Conservation (phyloP, 768 basidiomycete species). For the Suillus hirtellus region DNA sequence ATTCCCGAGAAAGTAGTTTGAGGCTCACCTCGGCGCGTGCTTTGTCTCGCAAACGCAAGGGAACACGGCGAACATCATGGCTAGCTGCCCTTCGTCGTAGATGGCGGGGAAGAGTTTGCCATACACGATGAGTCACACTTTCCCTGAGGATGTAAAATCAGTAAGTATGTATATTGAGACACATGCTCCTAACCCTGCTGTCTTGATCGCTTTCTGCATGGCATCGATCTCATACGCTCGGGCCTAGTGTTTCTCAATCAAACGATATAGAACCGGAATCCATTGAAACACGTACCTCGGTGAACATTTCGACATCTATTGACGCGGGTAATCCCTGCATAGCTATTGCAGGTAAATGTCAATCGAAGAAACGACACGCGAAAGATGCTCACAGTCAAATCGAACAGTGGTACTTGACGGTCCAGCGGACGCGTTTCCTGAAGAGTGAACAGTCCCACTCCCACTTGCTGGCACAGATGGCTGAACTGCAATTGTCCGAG, state of each 20-base stretch:
- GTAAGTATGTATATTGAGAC: background rate
- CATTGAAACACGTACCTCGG: constrained; percentile 53
- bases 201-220: constrained; percentile 86
- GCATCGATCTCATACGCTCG: constrained; percentile 87
- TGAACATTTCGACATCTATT: constrained; percentile 87
- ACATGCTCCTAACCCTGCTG: constrained; percentile 54
- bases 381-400: constrained; percentile 41
- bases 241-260: constrained; percentile 48
- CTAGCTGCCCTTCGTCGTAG: constrained; percentile 91
- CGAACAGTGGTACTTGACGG: constrained; percentile 40
- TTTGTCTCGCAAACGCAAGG: constrained; percentile 76
- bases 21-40: constrained; percentile 75
- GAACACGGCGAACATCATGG: constrained; percentile 91
- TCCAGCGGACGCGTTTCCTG: constrained; percentile 35
- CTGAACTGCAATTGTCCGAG: constrained; percentile 72
- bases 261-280: background rate
- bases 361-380: background rate
- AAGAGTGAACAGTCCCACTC: constrained; percentile 11
- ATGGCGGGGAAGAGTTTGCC: constrained; percentile 92
- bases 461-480: constrained; percentile 18
- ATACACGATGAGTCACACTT: constrained; percentile 76
- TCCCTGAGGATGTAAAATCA: constrained; percentile 41
- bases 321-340: constrained; percentile 64
- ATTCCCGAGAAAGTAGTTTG: constrained; percentile 30
- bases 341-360: constrained; percentile 35